Percentiles rank a stretch among this genome's conserved stretches.
Conservation (phyloP, 257 asterid genomes). For the Cordia subcordata region DNA sequence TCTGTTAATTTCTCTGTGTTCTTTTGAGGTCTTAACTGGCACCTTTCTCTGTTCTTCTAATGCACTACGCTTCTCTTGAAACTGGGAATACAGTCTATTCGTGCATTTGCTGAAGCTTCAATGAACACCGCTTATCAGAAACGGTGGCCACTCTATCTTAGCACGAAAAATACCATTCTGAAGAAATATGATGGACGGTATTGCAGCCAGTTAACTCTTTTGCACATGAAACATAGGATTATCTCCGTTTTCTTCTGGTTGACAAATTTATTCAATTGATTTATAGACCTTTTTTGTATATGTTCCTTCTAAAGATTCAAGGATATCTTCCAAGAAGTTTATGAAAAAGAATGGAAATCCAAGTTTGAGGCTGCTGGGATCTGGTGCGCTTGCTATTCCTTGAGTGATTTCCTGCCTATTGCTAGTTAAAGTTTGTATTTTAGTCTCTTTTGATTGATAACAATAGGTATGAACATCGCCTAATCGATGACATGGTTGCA, state of each 20-base stretch:
- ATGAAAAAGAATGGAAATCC: slow-evolving; percentile 60
- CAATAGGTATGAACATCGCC: slow-evolving; percentile 82
- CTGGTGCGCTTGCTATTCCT: slow-evolving; percentile 38
- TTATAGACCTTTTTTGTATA: background rate
- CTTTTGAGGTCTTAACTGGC: slow-evolving; percentile 18
- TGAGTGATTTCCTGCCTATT: background rate
- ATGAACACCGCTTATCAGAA: slow-evolving; percentile 66
- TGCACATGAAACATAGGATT: background rate
- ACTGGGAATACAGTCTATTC: slow-evolving; percentile 50
- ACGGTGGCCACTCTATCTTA: slow-evolving; percentile 83
- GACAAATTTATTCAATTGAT: slow-evolving; percentile 1
- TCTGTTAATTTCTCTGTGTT: background rate
- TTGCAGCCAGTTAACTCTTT: no score
- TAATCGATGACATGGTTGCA: slow-evolving; percentile 91
- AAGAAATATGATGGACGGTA: slow-evolving; percentile 89
- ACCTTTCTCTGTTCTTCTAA: no score
- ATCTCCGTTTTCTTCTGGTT: background rate
- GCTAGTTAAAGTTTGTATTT: background rate
- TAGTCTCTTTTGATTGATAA: background rate
- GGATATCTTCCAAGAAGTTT: slow-evolving; percentile 84
- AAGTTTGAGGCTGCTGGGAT: slow-evolving; percentile 71
- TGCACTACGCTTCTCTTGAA: no score
- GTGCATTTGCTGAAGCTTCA: slow-evolving; percentile 76
- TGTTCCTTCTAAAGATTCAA: slow-evolving; percentile 47
- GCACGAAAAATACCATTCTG: slow-evolving; percentile 81